Percentiles rank a stretch among this genome's conserved stretches.
phyloP scores from a whole-genome alignment of 2,329 filamentous ascomycete genomes.

The Hypoxylon sp. region DNA sequence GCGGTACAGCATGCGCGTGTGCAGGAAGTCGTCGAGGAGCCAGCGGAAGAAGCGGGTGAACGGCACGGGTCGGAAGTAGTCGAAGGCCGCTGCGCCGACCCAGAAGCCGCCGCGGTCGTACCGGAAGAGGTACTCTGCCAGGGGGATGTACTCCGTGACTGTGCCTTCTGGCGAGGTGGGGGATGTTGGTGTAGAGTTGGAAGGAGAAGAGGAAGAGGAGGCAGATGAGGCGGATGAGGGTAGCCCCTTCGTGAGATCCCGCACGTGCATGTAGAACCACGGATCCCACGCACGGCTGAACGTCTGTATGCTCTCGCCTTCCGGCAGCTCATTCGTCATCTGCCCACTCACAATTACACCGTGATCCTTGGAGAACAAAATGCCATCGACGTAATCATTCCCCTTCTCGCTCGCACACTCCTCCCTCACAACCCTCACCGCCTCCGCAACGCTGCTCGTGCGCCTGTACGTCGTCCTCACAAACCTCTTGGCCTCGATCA shows the following conservation, averaged over 20 bases:
- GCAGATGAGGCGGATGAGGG: constrained; percentile 43
- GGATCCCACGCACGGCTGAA: constrained; percentile 72
- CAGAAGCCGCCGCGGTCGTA: constrained; percentile 83
- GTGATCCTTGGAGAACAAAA: constrained; percentile 71
- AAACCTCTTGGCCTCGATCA: constrained; percentile 70
- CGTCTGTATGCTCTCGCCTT: constrained; percentile 47
- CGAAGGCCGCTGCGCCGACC: constrained; percentile 75
- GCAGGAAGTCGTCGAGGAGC: constrained; percentile 78
- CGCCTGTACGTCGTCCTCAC: constrained; percentile 74
- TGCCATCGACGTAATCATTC: constrained; percentile 80
- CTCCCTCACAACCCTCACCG: constrained; percentile 62
- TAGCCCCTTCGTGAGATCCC: constrained; percentile 57
- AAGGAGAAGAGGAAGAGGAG: not conserved
- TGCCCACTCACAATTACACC: constrained; percentile 76
- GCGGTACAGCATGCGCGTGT: constrained; percentile 80
- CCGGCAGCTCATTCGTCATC: constrained; percentile 66
- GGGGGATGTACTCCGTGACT: constrained; percentile 69
- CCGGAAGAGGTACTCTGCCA: constrained; percentile 80
- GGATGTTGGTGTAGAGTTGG: constrained; percentile 25
- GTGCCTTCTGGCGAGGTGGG: constrained; percentile 17
- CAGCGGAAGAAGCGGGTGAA: constrained; percentile 75
- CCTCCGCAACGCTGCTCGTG: constrained; percentile 61
- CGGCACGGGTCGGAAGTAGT: constrained; percentile 74
- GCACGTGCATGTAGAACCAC: constrained; percentile 82
- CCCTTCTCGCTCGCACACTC: constrained; percentile 56